phyloP scores from a whole-genome alignment of 768 basidiomycete species.

The Kwoniella sp. region DNA sequence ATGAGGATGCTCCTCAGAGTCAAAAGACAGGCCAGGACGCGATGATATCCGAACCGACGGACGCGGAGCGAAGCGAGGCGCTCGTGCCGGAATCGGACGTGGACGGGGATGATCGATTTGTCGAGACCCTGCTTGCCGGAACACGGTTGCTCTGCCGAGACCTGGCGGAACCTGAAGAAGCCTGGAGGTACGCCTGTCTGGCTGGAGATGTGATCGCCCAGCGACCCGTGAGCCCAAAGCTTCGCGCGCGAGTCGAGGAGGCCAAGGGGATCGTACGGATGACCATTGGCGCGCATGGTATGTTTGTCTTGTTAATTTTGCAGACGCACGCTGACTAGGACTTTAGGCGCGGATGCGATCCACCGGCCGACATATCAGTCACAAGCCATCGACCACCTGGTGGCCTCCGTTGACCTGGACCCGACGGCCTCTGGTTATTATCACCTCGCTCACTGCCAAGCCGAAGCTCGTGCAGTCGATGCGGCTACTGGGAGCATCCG shows the following conservation, averaged over 20 bases:
- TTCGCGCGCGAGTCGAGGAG: constrained; percentile 45
- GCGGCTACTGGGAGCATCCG: constrained; percentile 65
- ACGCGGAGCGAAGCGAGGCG: constrained; percentile 4
- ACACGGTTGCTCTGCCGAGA: constrained; percentile 67
- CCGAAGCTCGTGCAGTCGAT: constrained; percentile 65
- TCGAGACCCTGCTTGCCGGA: constrained; percentile 72
- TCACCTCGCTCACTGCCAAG: constrained; percentile 73
- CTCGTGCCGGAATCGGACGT: constrained; percentile 50
- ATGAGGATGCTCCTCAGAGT: constrained; percentile 22
- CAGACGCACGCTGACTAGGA: not conserved
- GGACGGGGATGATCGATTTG: constrained; percentile 69
- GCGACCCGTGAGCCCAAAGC: constrained; percentile 6
- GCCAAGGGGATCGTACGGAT: constrained; percentile 64
- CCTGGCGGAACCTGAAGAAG: constrained; percentile 58
- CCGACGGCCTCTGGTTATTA: constrained; percentile 56
- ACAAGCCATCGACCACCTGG: constrained; percentile 57
- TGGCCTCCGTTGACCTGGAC: constrained; percentile 39
- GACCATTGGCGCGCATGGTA: constrained; percentile 67
- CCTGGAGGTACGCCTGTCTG: constrained; percentile 44
- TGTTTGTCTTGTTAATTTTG: constrained; percentile 11
- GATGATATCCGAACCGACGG: constrained; percentile 1
- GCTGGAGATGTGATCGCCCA: constrained; percentile 56
- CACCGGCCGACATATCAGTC: constrained; percentile 61
- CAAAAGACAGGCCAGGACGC: constrained; percentile 10
- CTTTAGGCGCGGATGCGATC: constrained; percentile 62